A percentile compares a stretch with the other conserved stretches of the same genome.
These are phyloP conservation scores for Lagerstroemia speciosa DNA, from an alignment of 345 rosid genomes.

Conservation along the genomic window DNA sequence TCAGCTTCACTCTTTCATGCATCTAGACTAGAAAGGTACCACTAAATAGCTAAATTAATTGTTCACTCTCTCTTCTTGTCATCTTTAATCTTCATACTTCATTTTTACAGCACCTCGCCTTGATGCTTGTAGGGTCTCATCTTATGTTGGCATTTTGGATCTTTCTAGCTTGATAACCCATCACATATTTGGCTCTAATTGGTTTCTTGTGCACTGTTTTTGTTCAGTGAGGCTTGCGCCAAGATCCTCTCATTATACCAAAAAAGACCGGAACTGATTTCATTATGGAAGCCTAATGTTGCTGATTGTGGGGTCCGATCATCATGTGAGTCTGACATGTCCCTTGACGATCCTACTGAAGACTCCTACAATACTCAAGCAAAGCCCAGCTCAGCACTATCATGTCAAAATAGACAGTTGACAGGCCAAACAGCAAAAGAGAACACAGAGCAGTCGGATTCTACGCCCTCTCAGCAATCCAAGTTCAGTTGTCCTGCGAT, in stretches of 20 bases:
- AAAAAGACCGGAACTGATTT: constrained; percentile 70
- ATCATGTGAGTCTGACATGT: constrained; percentile 96
- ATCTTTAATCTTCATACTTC: neutral
- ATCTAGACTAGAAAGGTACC: neutral
- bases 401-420: constrained; percentile 26
- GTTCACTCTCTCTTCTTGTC: neutral
- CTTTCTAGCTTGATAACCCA: neutral
- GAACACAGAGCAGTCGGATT: constrained; percentile 27
- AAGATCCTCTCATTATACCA: constrained; percentile 63
- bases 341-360: constrained; percentile 68
- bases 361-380: constrained; percentile 23
- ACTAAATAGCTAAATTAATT: neutral
- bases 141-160: neutral
- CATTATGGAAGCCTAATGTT: constrained; percentile 43
- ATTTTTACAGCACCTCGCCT: neutral
- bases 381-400: constrained; percentile 20
- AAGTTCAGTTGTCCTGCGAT: constrained; percentile 16
- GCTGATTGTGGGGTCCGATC: constrained; percentile 56
- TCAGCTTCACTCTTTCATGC: neutral
- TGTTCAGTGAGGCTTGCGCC: constrained; percentile 74
- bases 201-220: neutral
- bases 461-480: constrained; percentile 25
- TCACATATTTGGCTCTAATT: neutral
- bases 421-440: constrained; percentile 26
- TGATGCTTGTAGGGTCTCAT: neutral